These are phyloP conservation scores for Tetracladium setigerum DNA, from an alignment of 495 filamentous ascomycete species.

Conservation along the genomic window DNA sequence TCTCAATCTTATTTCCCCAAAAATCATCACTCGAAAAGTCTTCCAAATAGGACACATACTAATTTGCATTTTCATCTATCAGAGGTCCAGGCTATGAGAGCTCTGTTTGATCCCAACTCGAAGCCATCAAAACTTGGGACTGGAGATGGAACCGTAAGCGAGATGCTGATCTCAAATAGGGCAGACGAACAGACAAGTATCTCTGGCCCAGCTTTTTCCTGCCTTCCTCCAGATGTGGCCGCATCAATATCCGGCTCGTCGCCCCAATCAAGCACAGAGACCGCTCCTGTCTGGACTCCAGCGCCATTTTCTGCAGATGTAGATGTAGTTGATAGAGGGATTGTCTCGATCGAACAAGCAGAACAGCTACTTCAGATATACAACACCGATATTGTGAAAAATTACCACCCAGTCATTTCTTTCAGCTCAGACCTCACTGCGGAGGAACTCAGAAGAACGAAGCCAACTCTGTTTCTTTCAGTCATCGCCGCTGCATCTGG, in stretches of 20 bases:
- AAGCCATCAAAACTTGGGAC: too few species aligned
- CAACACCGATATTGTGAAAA: constrained; percentile 32
- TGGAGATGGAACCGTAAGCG: too few species aligned
- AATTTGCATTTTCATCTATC: not conserved
- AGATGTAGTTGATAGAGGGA: constrained; percentile 36
- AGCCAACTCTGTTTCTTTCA: constrained; percentile 43
- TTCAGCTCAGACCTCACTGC: constrained; percentile 32
- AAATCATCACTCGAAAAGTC: not conserved
- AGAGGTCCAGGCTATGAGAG: constrained; percentile 15
- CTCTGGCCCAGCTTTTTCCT: too few species aligned
- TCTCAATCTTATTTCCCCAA: too few species aligned
- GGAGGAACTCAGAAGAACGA: constrained; percentile 32
- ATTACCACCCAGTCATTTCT: constrained; percentile 33
- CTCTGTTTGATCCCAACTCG: constrained; percentile 6
- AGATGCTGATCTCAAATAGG: too few species aligned
- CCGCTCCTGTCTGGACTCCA: not conserved
- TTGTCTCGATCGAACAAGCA: constrained; percentile 38
- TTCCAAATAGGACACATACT: not conserved
- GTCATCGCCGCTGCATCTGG: constrained; percentile 40
- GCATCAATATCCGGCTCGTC: too few species aligned
- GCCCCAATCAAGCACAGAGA: not conserved
- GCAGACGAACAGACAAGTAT: too few species aligned
- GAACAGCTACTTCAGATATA: constrained; percentile 36
- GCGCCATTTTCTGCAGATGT: constrained; percentile 20
- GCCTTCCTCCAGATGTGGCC: too few species aligned